Evolutionary conservation across 257 asterid species (phyloP), one percentile per base, ranked within the genome.

Genomic region (Fraxinus cuspidata): DNA sequence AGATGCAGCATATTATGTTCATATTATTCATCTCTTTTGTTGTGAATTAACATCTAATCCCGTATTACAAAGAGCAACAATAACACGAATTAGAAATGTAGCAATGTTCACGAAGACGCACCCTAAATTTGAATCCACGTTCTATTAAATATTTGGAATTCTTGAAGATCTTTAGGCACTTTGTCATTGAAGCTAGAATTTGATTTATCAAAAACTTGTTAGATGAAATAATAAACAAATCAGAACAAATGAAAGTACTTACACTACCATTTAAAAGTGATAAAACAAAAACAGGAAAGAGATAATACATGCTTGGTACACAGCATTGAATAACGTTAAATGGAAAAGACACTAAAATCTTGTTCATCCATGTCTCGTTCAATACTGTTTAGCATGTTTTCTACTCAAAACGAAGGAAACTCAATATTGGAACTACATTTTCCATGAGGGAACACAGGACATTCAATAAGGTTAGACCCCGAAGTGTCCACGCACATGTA

Each of bases 401-500:
- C 19, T 31, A 70, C 32, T 37, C 70, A 82, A 70, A 82, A 74
- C 28, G 74, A 27, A 4, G 83, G 83, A 28, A 82, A 82, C 78
- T 78, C 78, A 23, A 82, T 47, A 16, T 42, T 74, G 35, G 73
- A 37, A 28, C 65, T 60, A 32, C 84, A 81, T 66, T 60, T 81
- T n/a, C 84, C 84, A 29, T 70, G 53, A 5, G 85, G 82, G 19
- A 74, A 37, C 10, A 78, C 53, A 0, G 85, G 85, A 27, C 81
- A 82, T 5, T 79, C 76, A 0, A 82, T 71, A 13, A 82, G 18
- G 21, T 60, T 78, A 2, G 82, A 73, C 2, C 64, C 85, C 4
- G 83, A 82, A 42, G 80, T n/a, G 65, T 82, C 85, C 31, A 78
- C 77, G 27, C 85, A 82, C 47, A 82, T 23, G 34, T 82, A 78